Percentiles rank a stretch among this genome's conserved stretches.
phyloP scores from a whole-genome alignment of 163 green algal species.

The Chlorella variabilis region DNA sequence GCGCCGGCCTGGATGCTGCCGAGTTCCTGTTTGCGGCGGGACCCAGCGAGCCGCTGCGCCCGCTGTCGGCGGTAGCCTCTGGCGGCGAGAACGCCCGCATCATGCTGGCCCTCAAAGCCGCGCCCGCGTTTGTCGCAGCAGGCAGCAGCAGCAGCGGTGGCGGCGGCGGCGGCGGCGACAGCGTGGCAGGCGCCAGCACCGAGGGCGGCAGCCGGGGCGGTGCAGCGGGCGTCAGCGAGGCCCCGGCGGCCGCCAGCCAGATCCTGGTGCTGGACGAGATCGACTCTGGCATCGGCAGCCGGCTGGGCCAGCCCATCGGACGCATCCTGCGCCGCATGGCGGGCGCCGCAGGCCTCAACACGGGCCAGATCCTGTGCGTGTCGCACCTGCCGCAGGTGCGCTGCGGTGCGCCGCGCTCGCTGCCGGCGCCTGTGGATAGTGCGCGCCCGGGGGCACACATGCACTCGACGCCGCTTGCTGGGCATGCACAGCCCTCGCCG shows the following conservation, averaged over 20 bases:
- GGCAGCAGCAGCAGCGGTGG: conserved; percentile 13
- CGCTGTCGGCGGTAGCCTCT: conserved; percentile 80
- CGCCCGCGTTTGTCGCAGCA: conserved; percentile 49
- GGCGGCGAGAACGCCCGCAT: conserved; percentile 86
- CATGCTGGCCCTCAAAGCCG: conserved; percentile 90
- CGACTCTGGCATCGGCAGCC: conserved; percentile 82
- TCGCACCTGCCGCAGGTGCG: conserved; percentile 87
- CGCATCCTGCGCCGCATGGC: conserved; percentile 74
- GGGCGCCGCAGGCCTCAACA: not conserved
- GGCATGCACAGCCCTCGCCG: no score
- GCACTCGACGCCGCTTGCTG: no score
- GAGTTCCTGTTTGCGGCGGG: conserved; percentile 83
- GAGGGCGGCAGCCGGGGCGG: not conserved
- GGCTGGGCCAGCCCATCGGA: conserved; percentile 80
- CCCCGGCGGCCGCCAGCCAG: conserved; percentile 35
- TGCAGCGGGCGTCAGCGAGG: not conserved
- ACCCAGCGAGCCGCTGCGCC: conserved; percentile 79
- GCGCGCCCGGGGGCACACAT: not conserved
- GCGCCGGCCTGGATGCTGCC: conserved; percentile 59
- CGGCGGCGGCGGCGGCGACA: not conserved
- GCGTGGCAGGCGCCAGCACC: not conserved
- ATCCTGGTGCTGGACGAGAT: conserved; percentile 92
- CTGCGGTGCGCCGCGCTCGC: no score
- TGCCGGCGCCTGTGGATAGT: not conserved
- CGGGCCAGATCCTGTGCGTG: conserved; percentile 84